Evolutionary conservation across 139 green algal species (phyloP), one percentile per base, ranked within the genome.

Genomic region (Gonium pectorale): DNA sequence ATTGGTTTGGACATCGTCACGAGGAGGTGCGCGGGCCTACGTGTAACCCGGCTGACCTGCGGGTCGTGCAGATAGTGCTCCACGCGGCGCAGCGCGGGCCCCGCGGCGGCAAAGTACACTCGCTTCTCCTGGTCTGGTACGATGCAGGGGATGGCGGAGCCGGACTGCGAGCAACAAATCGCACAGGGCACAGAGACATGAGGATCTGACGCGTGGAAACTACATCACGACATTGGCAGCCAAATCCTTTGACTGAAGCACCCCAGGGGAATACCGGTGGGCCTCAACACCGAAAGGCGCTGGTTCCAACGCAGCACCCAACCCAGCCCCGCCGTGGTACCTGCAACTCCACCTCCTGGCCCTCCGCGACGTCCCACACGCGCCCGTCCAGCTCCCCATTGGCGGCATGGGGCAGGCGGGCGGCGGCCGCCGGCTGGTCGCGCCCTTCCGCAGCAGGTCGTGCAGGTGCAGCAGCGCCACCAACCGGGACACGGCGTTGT

Each of bases 91-190:
- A 84, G 78, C 70, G 67, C 29, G 15, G 88, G 67, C 9, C 87
- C 89, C 37, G 86, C 72, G 37, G 95, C 85, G 13, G 91, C 90
- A 80, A 97, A 94, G 85, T 90, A 93, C 29, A 95, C 95, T 11
- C 84, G 80, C 13, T 89, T 90, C 91, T 98, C 95, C 83, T 94
- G 80, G 51, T 94, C 93, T 0, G 89, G 89, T 13, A 98, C 95
- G 9, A 89, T 88, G 89, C 94, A 97, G 51, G 87, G 80, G 49
- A 96, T 82, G 26, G 86, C 72, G 43, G 67, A 69, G 31, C 56
- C 83, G 6, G 44, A 62, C 78, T 84, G 78, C 37, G 64, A 46
- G 35, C 26, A 27, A 64, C 22, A 27, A 64, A 11, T 11, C n/a
- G 22, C 56, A 33, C 56, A 64, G 56, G 17, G n/a, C n/a, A n/a